phyloP scores from a whole-genome alignment of 2,329 filamentous ascomycete species.

The Penicillium sp. region DNA sequence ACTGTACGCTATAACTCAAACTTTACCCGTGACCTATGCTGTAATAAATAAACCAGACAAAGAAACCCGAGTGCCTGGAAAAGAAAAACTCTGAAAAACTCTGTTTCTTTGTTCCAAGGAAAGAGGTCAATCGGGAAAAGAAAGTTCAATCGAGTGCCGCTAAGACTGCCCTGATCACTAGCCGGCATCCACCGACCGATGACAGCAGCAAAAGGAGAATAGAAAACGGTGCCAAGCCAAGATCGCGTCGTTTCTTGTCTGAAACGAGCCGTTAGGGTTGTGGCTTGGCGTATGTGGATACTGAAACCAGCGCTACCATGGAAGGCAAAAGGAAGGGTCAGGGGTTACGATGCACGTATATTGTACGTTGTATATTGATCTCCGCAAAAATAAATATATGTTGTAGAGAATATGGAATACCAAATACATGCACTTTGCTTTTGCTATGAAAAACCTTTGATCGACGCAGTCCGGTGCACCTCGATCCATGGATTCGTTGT shows the following conservation, averaged over 20 bases:
- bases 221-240: slow-evolving; percentile 7
- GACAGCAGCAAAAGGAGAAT: slow-evolving; percentile 10
- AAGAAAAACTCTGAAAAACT: neutral
- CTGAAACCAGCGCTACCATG: neutral
- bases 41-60: neutral
- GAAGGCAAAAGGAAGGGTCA: neutral
- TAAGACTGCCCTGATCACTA: slow-evolving; percentile 18
- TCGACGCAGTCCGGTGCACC: neutral
- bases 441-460: neutral
- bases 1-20: too few species aligned
- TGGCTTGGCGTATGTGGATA: neutral
- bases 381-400: too few species aligned
- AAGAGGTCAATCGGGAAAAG: neutral
- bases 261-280: slow-evolving; percentile 7
- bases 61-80: neutral
- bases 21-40: neutral
- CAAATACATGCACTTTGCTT: neutral
- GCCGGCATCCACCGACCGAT: slow-evolving; percentile 11
- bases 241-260: slow-evolving; percentile 4
- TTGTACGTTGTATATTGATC: neutral
- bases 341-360: slow-evolving; percentile 1
- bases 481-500: slow-evolving; percentile 7
- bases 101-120: neutral
- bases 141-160: slow-evolving; percentile 15
- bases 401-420: too few species aligned